Evolutionary conservation across 1,284 basidiomycete genomes (phyloP).

Genomic region (Sanghuangporus weigelae): DNA sequence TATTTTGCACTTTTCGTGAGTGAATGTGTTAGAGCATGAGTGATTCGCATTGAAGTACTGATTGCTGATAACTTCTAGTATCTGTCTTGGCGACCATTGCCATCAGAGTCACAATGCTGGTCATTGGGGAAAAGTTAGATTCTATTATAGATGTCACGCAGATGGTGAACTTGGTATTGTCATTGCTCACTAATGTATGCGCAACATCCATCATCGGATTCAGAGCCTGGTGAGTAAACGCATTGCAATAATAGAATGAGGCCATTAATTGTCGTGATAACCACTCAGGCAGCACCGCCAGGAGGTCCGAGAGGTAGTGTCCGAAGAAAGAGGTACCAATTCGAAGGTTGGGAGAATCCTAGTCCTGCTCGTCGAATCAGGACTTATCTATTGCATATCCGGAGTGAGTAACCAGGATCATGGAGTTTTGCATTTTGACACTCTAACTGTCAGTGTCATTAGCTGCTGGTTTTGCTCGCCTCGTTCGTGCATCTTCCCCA

Average conservation of each 20-base stretch:
- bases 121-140: neutral
- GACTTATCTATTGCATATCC: slow-evolving; percentile 1
- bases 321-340: neutral
- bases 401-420: too few relatives aligned
- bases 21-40: neutral
- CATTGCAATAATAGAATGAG: neutral
- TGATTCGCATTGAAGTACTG: neutral
- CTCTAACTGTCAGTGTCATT: too few relatives aligned
- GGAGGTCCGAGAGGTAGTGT: neutral
- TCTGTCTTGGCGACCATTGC: neutral
- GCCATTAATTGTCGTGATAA: neutral
- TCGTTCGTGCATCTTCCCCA: neutral
- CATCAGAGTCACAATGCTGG: neutral
- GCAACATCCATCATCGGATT: slow-evolving; percentile 1
- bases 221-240: neutral
- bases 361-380: slow-evolving; percentile 5
- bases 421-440: too few relatives aligned
- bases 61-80: neutral
- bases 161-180: neutral
- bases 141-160: neutral
- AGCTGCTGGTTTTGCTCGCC: too few relatives aligned
- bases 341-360: slow-evolving; percentile 2
- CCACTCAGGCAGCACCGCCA: neutral
- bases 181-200: slow-evolving; percentile 1
- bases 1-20: neutral